These are phyloP conservation scores for Suillus plorans DNA, from an alignment of 768 basidiomycete species.

Conservation along the genomic window DNA sequence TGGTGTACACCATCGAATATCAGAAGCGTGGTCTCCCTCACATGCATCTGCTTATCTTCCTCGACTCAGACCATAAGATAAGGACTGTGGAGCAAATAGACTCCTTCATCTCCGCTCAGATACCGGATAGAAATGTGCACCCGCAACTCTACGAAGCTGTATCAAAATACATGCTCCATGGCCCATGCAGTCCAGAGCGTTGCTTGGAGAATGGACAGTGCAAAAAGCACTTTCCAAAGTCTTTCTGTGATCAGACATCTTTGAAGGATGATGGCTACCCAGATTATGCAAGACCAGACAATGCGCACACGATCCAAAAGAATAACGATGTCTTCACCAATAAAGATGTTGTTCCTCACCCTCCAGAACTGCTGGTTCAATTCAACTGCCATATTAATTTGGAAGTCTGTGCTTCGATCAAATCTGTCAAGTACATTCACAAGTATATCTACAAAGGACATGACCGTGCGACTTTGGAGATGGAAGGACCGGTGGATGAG, in stretches of 20 bases:
- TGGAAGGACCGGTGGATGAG: constrained; percentile 31
- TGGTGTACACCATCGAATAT: constrained; percentile 56
- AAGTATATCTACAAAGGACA: constrained; percentile 53
- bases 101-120: constrained; percentile 37
- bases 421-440: constrained; percentile 44
- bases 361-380: constrained; percentile 31
- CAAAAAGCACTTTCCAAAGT: constrained; percentile 45
- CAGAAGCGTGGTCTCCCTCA: constrained; percentile 59
- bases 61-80: constrained; percentile 35
- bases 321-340: constrained; percentile 33
- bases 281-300: constrained; percentile 32
- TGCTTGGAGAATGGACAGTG: constrained; percentile 46
- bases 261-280: constrained; percentile 44
- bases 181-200: constrained; percentile 32
- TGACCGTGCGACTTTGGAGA: constrained; percentile 38
- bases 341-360: constrained; percentile 43
- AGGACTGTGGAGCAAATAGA: constrained; percentile 38
- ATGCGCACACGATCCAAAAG: constrained; percentile 31
- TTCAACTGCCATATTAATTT: constrained; percentile 53
- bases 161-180: constrained; percentile 46
- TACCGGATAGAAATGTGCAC: constrained; percentile 40
- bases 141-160: constrained; percentile 42
- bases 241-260: constrained; percentile 32
- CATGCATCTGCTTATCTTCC: constrained; percentile 48
- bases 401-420: constrained; percentile 39